phyloP scores from a whole-genome alignment of 2,329 filamentous ascomycete genomes.

The Beauveria varroae region DNA sequence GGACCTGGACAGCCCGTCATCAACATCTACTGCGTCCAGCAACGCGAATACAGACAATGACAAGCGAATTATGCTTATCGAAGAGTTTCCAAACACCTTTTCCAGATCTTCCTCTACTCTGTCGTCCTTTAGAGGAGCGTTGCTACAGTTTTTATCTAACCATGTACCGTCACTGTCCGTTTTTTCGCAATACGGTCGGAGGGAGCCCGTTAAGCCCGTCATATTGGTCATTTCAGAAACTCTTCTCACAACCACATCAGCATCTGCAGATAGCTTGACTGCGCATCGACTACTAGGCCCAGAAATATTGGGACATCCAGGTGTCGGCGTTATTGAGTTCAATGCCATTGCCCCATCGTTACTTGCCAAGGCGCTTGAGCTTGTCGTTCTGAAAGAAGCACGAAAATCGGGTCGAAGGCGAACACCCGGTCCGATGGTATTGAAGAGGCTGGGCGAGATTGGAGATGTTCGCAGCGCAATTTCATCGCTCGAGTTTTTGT shows the following conservation, averaged over 20 bases:
- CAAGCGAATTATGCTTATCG: constrained; percentile 61
- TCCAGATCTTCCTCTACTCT: constrained; percentile 56
- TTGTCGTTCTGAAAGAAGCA: constrained; percentile 79
- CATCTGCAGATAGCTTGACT: constrained; percentile 84
- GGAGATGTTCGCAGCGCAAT: constrained; percentile 92
- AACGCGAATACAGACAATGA: constrained; percentile 14
- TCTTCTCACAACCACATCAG: constrained; percentile 74
- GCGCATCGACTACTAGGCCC: constrained; percentile 83
- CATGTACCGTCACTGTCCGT: constrained; percentile 50
- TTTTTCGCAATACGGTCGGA: constrained; percentile 34
- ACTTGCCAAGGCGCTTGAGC: constrained; percentile 74
- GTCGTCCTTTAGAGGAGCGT: constrained; percentile 63
- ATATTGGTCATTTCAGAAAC: constrained; percentile 92
- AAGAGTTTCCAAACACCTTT: constrained; percentile 76
- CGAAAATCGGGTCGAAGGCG: constrained; percentile 65
- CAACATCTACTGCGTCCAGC: constrained; percentile 19
- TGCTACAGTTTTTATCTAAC: constrained; percentile 67
- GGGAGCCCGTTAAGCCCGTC: constrained; percentile 57
- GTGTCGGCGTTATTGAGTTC: constrained; percentile 77
- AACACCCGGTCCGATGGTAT: constrained; percentile 69
- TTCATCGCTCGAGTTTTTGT: constrained; percentile 86
- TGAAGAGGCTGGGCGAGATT: constrained; percentile 74
- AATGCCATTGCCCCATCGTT: constrained; percentile 85
- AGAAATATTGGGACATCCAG: constrained; percentile 74
- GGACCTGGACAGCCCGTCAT: constrained; percentile 33